Percentiles rank a stretch among this genome's conserved stretches.
phyloP scores from a whole-genome alignment of 192 early-diverging fungal genomes.

The Backusella parvicylindrica region DNA sequence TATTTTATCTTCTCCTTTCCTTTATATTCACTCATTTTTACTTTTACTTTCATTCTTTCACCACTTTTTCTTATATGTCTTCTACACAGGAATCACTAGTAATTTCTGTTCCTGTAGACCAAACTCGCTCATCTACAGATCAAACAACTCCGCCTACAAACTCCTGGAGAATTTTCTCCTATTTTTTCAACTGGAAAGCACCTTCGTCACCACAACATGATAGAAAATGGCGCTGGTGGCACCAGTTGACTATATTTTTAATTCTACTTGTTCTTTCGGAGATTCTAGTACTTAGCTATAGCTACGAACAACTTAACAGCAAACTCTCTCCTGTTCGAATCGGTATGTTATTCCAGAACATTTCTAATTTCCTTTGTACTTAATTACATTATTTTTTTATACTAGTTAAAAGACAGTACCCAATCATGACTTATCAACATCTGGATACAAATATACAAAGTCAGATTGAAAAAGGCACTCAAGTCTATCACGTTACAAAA shows the following conservation, averaged over 20 bases:
- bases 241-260: constrained; percentile 11
- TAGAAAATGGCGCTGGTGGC: constrained; percentile 34
- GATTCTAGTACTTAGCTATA: not conserved
- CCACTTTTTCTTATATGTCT: not conserved
- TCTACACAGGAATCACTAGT: not conserved
- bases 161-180: not conserved
- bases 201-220: constrained; percentile 12
- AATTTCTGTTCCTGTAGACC: not conserved
- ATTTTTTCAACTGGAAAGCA: not conserved
- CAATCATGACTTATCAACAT: constrained; percentile 42
- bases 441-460: constrained; percentile 31
- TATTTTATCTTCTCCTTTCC: not conserved
- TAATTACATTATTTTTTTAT: not conserved
- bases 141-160: not conserved
- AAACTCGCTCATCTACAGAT: not conserved
- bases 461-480: constrained; percentile 34
- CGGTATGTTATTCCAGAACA: constrained; percentile 17
- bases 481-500: constrained; percentile 56
- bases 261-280: constrained; percentile 12
- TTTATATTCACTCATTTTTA: constrained; percentile 7
- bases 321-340: constrained; percentile 21
- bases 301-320: constrained; percentile 16
- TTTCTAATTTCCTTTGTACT: not conserved
- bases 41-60: not conserved
- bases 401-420: constrained; percentile 44